A percentile compares a stretch with the other conserved stretches of the same genome.
Evolutionary conservation across 78 protist species (phyloP).

Genomic region (Isochrysis galbana): DNA sequence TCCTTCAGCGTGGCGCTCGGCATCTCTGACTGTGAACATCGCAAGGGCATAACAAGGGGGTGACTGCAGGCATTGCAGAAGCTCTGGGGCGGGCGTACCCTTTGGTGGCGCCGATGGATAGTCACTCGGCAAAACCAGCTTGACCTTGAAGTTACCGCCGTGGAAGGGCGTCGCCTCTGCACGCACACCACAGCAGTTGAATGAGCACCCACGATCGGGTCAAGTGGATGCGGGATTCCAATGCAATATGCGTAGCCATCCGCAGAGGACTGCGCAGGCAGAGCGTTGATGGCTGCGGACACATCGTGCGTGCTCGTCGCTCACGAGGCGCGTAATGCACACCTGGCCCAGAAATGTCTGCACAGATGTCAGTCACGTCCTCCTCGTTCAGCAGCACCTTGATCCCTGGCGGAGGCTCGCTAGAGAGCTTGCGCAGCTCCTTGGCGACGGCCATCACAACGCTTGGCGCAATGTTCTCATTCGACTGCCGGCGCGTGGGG

Average conservation of each 20-base stretch:
- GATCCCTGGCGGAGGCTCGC: slow-evolving; percentile 70
- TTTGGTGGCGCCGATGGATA: slow-evolving; percentile 95
- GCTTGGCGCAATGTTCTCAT: slow-evolving; percentile 47
- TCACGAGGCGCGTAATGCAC: background rate
- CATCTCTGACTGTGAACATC: no score
- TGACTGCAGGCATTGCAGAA: no score
- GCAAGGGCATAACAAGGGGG: no score
- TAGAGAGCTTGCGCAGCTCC: slow-evolving; percentile 66
- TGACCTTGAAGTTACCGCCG: slow-evolving; percentile 86
- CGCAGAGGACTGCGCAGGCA: background rate
- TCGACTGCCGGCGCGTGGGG: background rate
- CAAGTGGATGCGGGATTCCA: background rate
- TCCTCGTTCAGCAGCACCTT: slow-evolving; percentile 67
- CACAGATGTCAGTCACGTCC: slow-evolving; percentile 78
- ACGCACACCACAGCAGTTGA: no score
- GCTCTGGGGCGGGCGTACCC: slow-evolving; percentile 72
- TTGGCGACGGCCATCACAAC: slow-evolving; percentile 32
- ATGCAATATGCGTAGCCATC: background rate
- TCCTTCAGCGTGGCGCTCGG: no score
- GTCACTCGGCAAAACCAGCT: slow-evolving; percentile 73
- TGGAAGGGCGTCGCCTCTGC: slow-evolving; percentile 95
- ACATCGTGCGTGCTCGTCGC: no score
- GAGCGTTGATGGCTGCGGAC: no score
- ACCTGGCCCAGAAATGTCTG: slow-evolving; percentile 88
- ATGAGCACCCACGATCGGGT: no score